Evolutionary conservation across 192 early-diverging fungal genomes (phyloP).

Genomic region (Linnemannia hyalina): DNA sequence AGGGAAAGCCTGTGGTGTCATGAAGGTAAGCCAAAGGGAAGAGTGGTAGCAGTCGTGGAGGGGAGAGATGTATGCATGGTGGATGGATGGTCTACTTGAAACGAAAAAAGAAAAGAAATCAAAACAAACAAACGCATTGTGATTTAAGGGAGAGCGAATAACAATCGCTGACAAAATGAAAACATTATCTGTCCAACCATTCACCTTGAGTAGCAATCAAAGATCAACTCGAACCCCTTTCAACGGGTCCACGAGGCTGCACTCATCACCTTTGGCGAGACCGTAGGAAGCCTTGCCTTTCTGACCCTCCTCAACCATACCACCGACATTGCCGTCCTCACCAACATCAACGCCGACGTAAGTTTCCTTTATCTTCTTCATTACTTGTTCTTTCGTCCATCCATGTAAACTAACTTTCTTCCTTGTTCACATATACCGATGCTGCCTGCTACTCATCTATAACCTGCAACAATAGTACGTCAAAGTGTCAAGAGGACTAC

Average conservation of each 20-base stretch:
- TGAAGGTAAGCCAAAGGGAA: constrained; percentile 56
- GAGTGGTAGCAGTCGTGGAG: neutral
- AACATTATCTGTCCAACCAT: neutral
- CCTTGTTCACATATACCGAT: no score
- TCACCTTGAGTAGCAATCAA: constrained; percentile 58
- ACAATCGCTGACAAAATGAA: neutral
- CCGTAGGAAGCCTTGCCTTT: constrained; percentile 62
- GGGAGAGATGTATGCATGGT: neutral
- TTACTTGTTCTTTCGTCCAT: neutral
- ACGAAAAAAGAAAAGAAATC: neutral
- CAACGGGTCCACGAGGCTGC: constrained; percentile 65
- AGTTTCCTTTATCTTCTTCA: neutral
- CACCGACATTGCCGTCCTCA: constrained; percentile 62
- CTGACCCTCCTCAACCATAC: constrained; percentile 53
- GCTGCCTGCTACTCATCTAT: neutral
- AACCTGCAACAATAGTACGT: constrained; percentile 24
- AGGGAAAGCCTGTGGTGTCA: constrained; percentile 63
- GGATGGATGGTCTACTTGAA: neutral
- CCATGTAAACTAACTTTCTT: neutral
- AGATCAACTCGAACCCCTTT: constrained; percentile 60
- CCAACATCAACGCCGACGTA: constrained; percentile 65
- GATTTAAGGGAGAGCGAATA: neutral
- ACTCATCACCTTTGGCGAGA: constrained; percentile 67
- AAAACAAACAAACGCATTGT: neutral
- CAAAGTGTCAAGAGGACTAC: constrained; percentile 37